Base-by-base conservation (phyloP, 495 filamentous ascomycete species). In the Cercophora scortea region DNA sequence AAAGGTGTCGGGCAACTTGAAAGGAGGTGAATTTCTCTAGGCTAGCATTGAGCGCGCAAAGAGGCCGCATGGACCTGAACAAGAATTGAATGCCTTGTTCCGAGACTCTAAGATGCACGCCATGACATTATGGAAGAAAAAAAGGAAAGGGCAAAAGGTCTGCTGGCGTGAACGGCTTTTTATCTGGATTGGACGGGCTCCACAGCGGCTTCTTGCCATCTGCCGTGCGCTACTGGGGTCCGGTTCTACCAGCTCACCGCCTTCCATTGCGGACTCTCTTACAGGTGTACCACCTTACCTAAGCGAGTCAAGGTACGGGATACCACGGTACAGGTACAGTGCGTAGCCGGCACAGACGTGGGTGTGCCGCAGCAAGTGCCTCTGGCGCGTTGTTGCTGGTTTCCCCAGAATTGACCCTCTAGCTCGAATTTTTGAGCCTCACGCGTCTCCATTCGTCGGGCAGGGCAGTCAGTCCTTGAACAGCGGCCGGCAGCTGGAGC, bases 81-180 rank as follows among this genome's bases (percentile, higher is more conserved):
- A 90, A 91, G 90, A 81, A 96, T 77, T 87, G 90, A 93, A 63
- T 71, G 65, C 81, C 89, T 84, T 88, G 83, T 82, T 85, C 88
- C 93, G 93, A 94, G 93, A 98, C 93, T 98, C 93, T 98, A 98
- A 92, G 90, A 89, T 89, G 80, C 83, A 87, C 85, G 90, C 93
- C 86, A 72, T 78, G 85, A 93, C 86, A 94, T 92, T 89, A 59
- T 64, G 71, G 72, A 77, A 76, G 71, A 80, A 79, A 45, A 71
- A 69, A 59, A 49, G 52, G 45, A 56, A 50, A 51, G 18, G 42
- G 43, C 46, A 60, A 66, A 67, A 63, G 45, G 55, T 59, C 53
- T 34, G 40, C 18, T 7, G 9, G 32, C 18, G 9, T 7, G 25
- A 25, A 25, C 39, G 13, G 8, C 54, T 62, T 60, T 65, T 45